A percentile compares a stretch with the other conserved stretches of the same genome.
These are phyloP conservation scores for Microstroma glucosiphilum DNA, from an alignment of 1,284 basidiomycete genomes.

Conservation along the genomic window DNA sequence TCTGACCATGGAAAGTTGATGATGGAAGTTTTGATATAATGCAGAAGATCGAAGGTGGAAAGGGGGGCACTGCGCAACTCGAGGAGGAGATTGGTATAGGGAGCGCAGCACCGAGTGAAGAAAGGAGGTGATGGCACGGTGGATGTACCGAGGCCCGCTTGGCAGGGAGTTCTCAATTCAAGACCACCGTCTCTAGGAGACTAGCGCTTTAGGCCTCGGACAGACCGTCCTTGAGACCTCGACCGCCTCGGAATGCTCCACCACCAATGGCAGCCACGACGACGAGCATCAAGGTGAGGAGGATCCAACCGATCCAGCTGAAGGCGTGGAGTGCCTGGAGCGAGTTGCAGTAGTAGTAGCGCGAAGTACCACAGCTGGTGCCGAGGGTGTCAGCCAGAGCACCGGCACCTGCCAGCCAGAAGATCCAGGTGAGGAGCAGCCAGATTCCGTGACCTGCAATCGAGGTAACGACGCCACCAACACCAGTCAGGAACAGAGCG, in stretches of 20 bases:
- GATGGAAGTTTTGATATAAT: too few species aligned
- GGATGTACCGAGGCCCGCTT: too few species aligned
- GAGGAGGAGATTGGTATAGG: too few species aligned
- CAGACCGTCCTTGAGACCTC: constrained; percentile 45
- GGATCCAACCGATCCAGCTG: constrained; percentile 43
- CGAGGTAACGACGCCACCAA: constrained; percentile 46
- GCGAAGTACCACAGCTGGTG: constrained; percentile 17
- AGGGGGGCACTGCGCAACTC: too few species aligned
- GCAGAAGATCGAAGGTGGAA: too few species aligned
- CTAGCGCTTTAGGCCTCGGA: constrained; percentile 5
- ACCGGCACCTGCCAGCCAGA: constrained; percentile 43
- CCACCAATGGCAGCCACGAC: constrained; percentile 37
- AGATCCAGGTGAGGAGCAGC: constrained; percentile 43
- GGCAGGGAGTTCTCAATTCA: too few species aligned
- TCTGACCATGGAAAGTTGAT: too few species aligned
- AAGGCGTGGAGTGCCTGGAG: constrained; percentile 46
- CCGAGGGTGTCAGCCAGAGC: constrained; percentile 38
- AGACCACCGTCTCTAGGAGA: too few species aligned
- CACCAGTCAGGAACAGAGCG: constrained; percentile 43
- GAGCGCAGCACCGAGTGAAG: too few species aligned
- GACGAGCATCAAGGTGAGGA: constrained; percentile 37
- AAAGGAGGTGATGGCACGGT: too few species aligned
- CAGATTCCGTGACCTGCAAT: constrained; percentile 46
- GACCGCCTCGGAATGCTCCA: constrained; percentile 47
- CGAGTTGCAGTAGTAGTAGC: constrained; percentile 36